These are phyloP conservation scores for Purpureocillium lavendulum DNA, from an alignment of 2,329 filamentous ascomycete species.

Conservation along the genomic window DNA sequence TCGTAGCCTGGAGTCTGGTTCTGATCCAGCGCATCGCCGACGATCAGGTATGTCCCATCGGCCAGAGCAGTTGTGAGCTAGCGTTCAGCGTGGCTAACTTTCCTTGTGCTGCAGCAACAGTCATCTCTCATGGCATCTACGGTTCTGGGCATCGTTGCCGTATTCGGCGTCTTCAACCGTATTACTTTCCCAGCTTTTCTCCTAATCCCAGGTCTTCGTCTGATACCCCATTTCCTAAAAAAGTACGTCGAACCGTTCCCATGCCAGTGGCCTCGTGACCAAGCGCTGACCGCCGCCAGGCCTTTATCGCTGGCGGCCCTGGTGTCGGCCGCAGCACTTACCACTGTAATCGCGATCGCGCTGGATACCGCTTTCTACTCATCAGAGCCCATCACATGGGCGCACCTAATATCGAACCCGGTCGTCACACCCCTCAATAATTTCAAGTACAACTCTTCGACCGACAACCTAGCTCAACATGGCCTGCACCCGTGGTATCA, in stretches of 20 bases:
- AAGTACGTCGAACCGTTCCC: constrained; percentile 47
- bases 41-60: constrained; percentile 53
- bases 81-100: background rate
- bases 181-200: constrained; percentile 96
- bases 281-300: constrained; percentile 25
- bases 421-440: constrained; percentile 74
- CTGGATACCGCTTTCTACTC: constrained; percentile 83
- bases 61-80: constrained; percentile 1
- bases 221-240: constrained; percentile 77
- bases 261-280: background rate
- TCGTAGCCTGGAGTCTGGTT: constrained; percentile 89
- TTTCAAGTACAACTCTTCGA: constrained; percentile 63
- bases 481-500: constrained; percentile 74
- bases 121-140: constrained; percentile 69
- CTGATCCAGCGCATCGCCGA: constrained; percentile 79
- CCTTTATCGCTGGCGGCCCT: constrained; percentile 56
- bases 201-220: constrained; percentile 69
- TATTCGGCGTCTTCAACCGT: constrained; percentile 89
- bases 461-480: constrained; percentile 64
- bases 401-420: constrained; percentile 53
- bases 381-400: constrained; percentile 53
- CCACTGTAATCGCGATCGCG: constrained; percentile 63
- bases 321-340: constrained; percentile 55
- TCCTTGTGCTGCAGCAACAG: constrained; percentile 45
- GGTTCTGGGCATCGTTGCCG: constrained; percentile 69